phyloP scores from a whole-genome alignment of 768 basidiomycete genomes.

The Albatrellus ellisii region DNA sequence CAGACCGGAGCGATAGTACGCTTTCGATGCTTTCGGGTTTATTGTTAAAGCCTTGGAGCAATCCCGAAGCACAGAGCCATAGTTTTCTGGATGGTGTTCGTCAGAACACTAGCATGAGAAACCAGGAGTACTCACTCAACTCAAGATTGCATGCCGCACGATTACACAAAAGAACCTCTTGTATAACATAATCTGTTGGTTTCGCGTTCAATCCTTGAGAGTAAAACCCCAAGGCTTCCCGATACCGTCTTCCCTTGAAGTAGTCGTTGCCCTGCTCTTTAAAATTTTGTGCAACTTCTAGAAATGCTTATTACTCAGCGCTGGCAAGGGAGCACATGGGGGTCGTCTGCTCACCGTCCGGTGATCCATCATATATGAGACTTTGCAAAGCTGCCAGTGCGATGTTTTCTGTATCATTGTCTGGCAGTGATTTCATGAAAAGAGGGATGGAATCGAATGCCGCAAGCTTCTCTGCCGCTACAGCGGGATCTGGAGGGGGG shows the following conservation, averaged over 20 bases:
- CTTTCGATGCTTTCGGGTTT: constrained; percentile 65
- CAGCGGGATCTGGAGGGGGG: constrained; percentile 14
- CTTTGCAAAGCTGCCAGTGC: constrained; percentile 75
- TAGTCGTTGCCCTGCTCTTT: constrained; percentile 96
- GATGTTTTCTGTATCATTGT: constrained; percentile 42
- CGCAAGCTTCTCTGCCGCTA: constrained; percentile 25
- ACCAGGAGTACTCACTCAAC: constrained; percentile 38
- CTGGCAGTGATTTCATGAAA: constrained; percentile 88
- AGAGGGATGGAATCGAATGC: constrained; percentile 62
- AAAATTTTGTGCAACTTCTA: constrained; percentile 86
- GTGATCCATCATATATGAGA: constrained; percentile 79
- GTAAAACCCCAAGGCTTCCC: constrained; percentile 86
- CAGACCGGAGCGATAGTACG: constrained; percentile 72
- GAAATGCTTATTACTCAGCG: background rate
- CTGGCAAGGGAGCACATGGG: background rate
- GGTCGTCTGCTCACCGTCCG: constrained; percentile 61
- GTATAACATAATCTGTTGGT: constrained; percentile 44
- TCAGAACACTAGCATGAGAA: background rate
- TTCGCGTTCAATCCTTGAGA: constrained; percentile 80
- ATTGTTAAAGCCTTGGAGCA: constrained; percentile 57
- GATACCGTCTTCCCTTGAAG: constrained; percentile 73
- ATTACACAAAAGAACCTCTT: constrained; percentile 70
- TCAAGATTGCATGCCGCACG: constrained; percentile 91
- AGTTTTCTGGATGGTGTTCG: constrained; percentile 48
- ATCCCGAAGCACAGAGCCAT: constrained; percentile 75